Evolutionary conservation across 2,329 filamentous ascomycete genomes (phyloP), one percentile per base, ranked within the genome.

Genomic region (Didymosphaeria variabile): DNA sequence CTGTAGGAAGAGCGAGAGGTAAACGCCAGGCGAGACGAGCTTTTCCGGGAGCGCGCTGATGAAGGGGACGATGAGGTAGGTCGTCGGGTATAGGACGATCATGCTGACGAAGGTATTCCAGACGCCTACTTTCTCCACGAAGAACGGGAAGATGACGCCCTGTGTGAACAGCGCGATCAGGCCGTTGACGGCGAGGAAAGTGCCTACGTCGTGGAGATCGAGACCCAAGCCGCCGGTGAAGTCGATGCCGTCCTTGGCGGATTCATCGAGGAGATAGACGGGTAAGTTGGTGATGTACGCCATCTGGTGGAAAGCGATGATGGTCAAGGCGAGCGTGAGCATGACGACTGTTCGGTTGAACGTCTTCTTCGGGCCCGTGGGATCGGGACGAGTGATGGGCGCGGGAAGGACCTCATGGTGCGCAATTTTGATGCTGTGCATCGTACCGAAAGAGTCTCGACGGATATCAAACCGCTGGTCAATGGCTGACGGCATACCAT

Each of bases 231-330:
- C 90, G 47, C 90, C 89, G 0, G 83, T 70, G 42, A 84, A 72
- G 32, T 80, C 79, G 17, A 80, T 69, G 8, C 70, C 70, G 29
- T 52, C 69, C 32, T 58, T 46, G 2, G 44, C 29, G 23, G 86
- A 85, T 26, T 88, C 82, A 68, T 97, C 93, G 74, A 97, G 92
- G 57, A 97, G 88, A 80, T 97, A 97, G 62, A 97, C 97, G 10
- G 94, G 94, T 55, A 97, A 84, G 0, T 97, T 86, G 72, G 96
- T 92, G 73, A 97, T 93, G 78, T 92, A 97, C 0, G 91, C 93
- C 93, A 97, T 97, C 58, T 77, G 75, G 44, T 97, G 94, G 78
- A 96, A 97, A 10, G 92, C 94, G 80, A 96, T 96, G 66, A 97
- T 91, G 52, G 90, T 91, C 61, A 97, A 82, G 2, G 93, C 89